Evolutionary conservation across 257 asterid genomes (phyloP).

Genomic region (Leonotis leonurus): DNA sequence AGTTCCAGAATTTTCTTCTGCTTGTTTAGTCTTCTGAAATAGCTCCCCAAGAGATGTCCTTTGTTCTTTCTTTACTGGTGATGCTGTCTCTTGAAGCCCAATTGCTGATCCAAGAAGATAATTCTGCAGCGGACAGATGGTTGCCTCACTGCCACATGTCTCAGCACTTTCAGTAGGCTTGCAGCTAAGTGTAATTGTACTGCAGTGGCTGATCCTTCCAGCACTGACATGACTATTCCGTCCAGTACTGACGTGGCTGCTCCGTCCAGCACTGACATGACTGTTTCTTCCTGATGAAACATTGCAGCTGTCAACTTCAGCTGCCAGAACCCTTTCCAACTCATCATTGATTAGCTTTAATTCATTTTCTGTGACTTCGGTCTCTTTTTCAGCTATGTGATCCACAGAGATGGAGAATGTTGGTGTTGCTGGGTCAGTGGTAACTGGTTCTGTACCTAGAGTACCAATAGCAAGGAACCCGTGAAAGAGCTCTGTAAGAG

Average conservation of each 20-base stretch:
- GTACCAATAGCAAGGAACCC: constrained; percentile 97
- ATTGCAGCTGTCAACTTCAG: constrained; percentile 38
- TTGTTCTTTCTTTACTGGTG: constrained; percentile 47
- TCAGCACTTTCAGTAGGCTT: constrained; percentile 53
- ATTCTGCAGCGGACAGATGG: constrained; percentile 69
- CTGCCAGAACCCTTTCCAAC: constrained; percentile 81
- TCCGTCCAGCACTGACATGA: constrained; percentile 46
- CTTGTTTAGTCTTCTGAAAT: constrained; percentile 64
- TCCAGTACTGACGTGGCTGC: background rate
- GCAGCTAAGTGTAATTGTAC: constrained; percentile 59
- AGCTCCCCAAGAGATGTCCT: constrained; percentile 90
- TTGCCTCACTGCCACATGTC: constrained; percentile 39
- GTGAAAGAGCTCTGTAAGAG: constrained; percentile 71
- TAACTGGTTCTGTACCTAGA: constrained; percentile 54
- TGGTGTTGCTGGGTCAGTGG: constrained; percentile 62
- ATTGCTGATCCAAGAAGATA: constrained; percentile 77
- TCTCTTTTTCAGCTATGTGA: constrained; percentile 73
- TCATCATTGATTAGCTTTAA: constrained; percentile 81
- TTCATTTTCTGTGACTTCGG: constrained; percentile 72
- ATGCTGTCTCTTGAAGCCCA: constrained; percentile 45
- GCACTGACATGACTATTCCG: constrained; percentile 14
- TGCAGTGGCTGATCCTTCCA: constrained; percentile 67
- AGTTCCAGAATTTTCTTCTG: constrained; percentile 49
- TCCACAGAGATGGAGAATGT: constrained; percentile 65
- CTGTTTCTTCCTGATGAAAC: constrained; percentile 78